Evolutionary conservation across 345 rosid genomes (phyloP).

Genomic region (Litchi chinensis): DNA sequence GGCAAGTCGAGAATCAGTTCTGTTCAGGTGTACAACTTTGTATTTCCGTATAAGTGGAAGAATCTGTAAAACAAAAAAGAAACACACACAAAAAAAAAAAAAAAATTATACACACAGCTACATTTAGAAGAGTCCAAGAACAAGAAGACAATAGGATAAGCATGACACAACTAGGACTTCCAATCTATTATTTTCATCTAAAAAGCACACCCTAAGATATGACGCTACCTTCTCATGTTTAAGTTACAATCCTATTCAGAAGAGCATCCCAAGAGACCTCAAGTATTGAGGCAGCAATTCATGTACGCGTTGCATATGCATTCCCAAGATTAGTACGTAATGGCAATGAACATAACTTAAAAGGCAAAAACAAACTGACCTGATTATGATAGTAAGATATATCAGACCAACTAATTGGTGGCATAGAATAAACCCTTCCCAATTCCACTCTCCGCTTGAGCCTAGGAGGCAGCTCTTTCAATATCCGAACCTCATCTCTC

Average conservation of each 20-base stretch:
- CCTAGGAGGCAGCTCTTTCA: conserved; percentile 81
- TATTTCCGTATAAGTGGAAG: conserved; percentile 85
- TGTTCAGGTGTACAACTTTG: conserved; percentile 85
- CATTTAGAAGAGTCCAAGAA: neutral
- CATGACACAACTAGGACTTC: neutral
- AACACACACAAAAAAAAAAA: neutral
- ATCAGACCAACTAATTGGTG: conserved; percentile 91
- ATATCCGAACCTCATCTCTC: conserved; percentile 83
- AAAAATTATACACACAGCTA: neutral
- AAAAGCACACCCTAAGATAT: neutral
- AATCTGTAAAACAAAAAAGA: conserved; percentile 47
- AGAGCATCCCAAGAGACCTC: neutral
- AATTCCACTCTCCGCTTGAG: conserved; percentile 63
- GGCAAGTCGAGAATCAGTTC: conserved; percentile 92
- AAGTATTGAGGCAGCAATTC: neutral
- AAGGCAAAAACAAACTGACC: conserved; percentile 33
- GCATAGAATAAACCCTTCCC: conserved; percentile 66
- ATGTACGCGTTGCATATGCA: neutral
- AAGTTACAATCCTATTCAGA: neutral
- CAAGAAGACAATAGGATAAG: neutral
- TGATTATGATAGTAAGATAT: conserved; percentile 73
- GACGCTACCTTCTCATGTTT: neutral
- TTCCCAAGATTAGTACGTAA: neutral
- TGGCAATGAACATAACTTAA: neutral
- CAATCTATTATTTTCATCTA: neutral